These are phyloP conservation scores for Stylonectria norvegica DNA, from an alignment of 2,329 filamentous ascomycete genomes.

Conservation along the genomic window DNA sequence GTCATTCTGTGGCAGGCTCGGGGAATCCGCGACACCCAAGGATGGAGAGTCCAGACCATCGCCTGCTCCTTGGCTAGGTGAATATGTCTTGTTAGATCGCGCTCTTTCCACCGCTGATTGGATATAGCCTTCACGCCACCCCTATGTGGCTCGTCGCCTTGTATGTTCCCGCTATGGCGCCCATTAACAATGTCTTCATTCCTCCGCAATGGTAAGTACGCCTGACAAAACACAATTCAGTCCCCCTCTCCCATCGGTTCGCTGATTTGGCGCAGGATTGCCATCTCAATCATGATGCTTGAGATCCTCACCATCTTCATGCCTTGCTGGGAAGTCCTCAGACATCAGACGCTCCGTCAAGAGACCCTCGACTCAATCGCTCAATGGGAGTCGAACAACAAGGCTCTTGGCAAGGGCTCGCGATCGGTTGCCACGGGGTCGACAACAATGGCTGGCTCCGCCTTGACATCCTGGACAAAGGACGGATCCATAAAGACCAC, in stretches of 20 bases:
- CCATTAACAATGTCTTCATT: conserved; percentile 53
- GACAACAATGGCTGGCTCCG: conserved; percentile 32
- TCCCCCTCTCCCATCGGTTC: not conserved
- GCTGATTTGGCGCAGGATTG: conserved; percentile 40
- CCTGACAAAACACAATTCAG: not conserved
- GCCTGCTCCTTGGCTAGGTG: conserved; percentile 46
- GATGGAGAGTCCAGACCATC: conserved; percentile 63
- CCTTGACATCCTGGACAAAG: conserved; percentile 37
- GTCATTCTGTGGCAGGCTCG: conserved; percentile 60
- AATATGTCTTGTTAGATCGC: conserved; percentile 15
- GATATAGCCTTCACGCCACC: conserved; percentile 55
- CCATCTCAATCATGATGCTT: conserved; percentile 58
- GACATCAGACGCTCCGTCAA: conserved; percentile 42
- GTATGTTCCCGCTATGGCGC: conserved; percentile 47
- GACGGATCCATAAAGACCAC: conserved; percentile 31
- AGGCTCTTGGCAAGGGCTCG: conserved; percentile 26
- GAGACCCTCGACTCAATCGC: conserved; percentile 49
- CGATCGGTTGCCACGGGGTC: conserved; percentile 35
- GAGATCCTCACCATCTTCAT: conserved; percentile 63
- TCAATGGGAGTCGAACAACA: conserved; percentile 44
- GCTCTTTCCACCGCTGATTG: conserved; percentile 4
- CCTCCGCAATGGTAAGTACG: conserved; percentile 58
- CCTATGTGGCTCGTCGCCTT: conserved; percentile 65
- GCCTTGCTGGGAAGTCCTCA: conserved; percentile 56
- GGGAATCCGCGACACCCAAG: conserved; percentile 60